Evolutionary conservation across 495 filamentous ascomycete genomes (phyloP).

Genomic region (Talaromyces trachyspermus): DNA sequence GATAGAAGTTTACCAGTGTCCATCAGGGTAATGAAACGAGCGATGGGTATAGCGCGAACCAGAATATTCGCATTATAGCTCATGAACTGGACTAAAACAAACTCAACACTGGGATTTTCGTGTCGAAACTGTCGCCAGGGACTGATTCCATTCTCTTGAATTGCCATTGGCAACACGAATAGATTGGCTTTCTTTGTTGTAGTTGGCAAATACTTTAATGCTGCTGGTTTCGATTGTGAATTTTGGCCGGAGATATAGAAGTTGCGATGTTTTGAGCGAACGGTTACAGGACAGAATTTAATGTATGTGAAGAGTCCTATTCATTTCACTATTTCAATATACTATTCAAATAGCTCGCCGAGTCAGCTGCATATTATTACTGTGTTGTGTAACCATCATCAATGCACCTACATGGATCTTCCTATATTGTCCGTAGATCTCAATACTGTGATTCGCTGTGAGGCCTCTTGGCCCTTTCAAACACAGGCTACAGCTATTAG

Average conservation of each 20-base stretch:
- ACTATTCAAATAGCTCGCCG: too few species aligned
- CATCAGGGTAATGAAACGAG: slow-evolving; percentile 48
- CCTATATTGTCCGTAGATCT: too few species aligned
- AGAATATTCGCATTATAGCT: slow-evolving; percentile 57
- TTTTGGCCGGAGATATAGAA: too few species aligned
- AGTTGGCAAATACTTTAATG: neutral
- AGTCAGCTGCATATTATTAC: neutral
- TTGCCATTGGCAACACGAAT: neutral
- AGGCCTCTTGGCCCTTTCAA: too few species aligned
- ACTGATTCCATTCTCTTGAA: neutral
- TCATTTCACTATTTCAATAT: too few species aligned
- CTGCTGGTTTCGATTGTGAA: too few species aligned
- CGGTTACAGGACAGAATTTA: too few species aligned
- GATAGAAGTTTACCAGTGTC: slow-evolving; percentile 34
- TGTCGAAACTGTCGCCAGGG: slow-evolving; percentile 21
- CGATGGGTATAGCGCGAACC: slow-evolving; percentile 53
- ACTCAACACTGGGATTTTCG: slow-evolving; percentile 34
- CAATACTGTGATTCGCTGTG: too few species aligned
- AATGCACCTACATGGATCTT: too few species aligned
- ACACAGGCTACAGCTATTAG: too few species aligned
- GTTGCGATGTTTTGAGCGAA: neutral
- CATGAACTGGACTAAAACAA: slow-evolving; percentile 59
- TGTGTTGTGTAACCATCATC: neutral
- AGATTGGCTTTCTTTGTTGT: neutral
- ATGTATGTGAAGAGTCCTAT: too few species aligned